These are phyloP conservation scores for Mycena capillaripes DNA, from an alignment of 768 basidiomycete species.

Conservation along the genomic window DNA sequence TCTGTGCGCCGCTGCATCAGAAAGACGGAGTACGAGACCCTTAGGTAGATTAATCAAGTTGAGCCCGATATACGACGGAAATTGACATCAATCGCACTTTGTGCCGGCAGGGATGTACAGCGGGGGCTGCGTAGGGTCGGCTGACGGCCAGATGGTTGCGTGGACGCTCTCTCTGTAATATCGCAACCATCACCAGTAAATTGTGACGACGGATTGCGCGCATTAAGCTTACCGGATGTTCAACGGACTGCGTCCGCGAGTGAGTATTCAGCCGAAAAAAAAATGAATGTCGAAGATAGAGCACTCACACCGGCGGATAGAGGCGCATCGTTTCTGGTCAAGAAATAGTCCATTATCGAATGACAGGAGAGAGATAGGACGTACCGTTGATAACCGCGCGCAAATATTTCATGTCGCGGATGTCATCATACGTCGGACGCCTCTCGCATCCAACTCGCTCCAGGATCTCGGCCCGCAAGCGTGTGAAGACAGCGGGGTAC, in stretches of 20 bases:
- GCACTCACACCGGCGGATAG: constrained; percentile 64
- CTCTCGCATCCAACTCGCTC: constrained; percentile 56
- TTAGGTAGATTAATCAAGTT: constrained; percentile 28
- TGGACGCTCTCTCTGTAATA: constrained; percentile 16
- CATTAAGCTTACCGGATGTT: constrained; percentile 1
- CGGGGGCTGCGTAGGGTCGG: constrained; percentile 45
- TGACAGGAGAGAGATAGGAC: not conserved
- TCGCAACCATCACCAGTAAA: no score
- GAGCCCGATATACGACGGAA: not conserved
- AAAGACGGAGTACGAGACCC: constrained; percentile 63
- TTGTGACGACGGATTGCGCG: not conserved
- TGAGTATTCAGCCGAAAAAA: not conserved
- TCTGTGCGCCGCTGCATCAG: constrained; percentile 74
- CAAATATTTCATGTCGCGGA: constrained; percentile 71
- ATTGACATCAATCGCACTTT: constrained; percentile 36
- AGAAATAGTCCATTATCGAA: not conserved
- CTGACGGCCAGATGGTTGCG: constrained; percentile 46
- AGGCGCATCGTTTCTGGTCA: constrained; percentile 67
- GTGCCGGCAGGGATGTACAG: constrained; percentile 57
- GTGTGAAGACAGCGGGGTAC: constrained; percentile 18
- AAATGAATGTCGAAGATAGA: not conserved
- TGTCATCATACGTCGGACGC: constrained; percentile 67
- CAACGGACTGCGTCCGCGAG: constrained; percentile 43
- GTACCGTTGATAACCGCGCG: constrained; percentile 49
- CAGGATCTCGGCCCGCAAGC: constrained; percentile 67